Percentiles rank a stretch among this genome's conserved stretches.
Evolutionary conservation across 768 basidiomycete genomes (phyloP).

Genomic region (Amanita rimosa): DNA sequence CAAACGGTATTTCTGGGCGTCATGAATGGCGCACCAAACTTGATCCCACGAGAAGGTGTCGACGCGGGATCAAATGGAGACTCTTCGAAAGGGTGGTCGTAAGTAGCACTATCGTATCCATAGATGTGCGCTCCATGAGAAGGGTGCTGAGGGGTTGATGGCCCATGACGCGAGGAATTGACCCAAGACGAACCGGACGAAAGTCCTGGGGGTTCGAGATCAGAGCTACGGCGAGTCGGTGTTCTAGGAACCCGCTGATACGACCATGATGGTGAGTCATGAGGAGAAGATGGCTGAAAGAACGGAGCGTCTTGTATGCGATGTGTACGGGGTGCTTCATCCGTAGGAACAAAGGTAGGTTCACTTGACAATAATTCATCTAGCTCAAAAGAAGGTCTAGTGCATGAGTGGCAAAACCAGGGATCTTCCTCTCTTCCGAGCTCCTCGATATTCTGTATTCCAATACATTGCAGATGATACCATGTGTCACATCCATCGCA

Average conservation of each 20-base stretch:
- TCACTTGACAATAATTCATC: constrained; percentile 27
- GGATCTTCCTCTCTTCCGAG: constrained; percentile 69
- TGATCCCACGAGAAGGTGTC: constrained; percentile 72
- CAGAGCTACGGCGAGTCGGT: constrained; percentile 32
- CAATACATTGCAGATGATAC: constrained; percentile 78
- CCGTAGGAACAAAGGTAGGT: constrained; percentile 62
- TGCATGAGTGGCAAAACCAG: constrained; percentile 63
- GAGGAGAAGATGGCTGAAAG: constrained; percentile 41
- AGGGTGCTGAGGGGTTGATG: constrained; percentile 40
- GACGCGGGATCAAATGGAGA: constrained; percentile 68
- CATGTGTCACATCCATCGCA: constrained; percentile 73
- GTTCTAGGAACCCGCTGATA: constrained; percentile 34
- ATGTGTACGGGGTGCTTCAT: constrained; percentile 32
- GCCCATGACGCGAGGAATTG: constrained; percentile 40
- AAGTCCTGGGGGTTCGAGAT: constrained; percentile 15
- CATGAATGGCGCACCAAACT: constrained; percentile 42
- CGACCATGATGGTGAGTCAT: constrained; percentile 46
- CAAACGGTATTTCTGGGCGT: constrained; percentile 53
- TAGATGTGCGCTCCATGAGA: constrained; percentile 28
- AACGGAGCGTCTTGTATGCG: constrained; percentile 45
- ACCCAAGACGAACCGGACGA: constrained; percentile 31
- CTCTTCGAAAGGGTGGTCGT: constrained; percentile 27
- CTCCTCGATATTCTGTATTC: constrained; percentile 50
- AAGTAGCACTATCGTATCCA: constrained; percentile 21
- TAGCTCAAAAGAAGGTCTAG: constrained; percentile 27